Evolutionary conservation across 176 grass and related monocot species (phyloP).

Genomic region (Sorghum bicolor): Sorghum_bicolor_NCBIv3 NC_012870.2:10894001-10894500

Average conservation of each 20-base stretch:
- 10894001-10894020: constrained; percentile 10
- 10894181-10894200: constrained; percentile 7
- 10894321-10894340: background rate
- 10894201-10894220: constrained; percentile 20
- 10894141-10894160: background rate
- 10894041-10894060: background rate
- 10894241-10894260: background rate
- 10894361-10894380: background rate
- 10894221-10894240: constrained; percentile 3
- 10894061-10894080: constrained; percentile 3
- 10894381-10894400: constrained; percentile 3
- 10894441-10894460: background rate
- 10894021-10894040: constrained; percentile 11
- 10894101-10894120: background rate
- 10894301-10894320: background rate
- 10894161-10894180: constrained; percentile 18
- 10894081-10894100: background rate
- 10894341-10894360: background rate
- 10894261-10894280: background rate
- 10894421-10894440: constrained; percentile 1
- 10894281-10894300: constrained; percentile 14
- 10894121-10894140: background rate
- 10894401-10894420: background rate
- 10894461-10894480: background rate
- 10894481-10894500: constrained; percentile 1